phyloP scores from a whole-genome alignment of 1,284 basidiomycete genomes.

The Rhizopogon parksii region DNA sequence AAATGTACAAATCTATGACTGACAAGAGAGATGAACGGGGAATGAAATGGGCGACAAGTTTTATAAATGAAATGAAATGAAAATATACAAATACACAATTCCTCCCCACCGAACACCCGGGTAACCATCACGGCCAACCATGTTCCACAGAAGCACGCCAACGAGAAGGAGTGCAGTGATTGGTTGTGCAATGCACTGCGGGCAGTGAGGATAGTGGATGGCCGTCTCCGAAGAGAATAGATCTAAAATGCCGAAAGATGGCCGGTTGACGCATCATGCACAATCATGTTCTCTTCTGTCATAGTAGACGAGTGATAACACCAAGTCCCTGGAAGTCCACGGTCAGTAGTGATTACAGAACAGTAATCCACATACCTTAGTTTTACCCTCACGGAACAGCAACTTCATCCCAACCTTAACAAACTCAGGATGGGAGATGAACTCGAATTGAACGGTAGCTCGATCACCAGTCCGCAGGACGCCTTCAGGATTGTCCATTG shows the following conservation, averaged over 20 bases:
- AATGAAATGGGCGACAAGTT: neutral
- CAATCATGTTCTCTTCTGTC: conserved; percentile 1
- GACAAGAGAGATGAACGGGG: no score
- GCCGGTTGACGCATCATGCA: neutral
- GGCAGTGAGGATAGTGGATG: neutral
- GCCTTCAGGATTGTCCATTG: conserved; percentile 81
- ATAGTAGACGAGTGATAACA: conserved; percentile 36
- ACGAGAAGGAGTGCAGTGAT: no score
- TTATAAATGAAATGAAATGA: neutral
- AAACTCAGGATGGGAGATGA: conserved; percentile 85
- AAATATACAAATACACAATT: neutral
- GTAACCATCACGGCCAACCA: neutral
- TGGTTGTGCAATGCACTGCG: neutral
- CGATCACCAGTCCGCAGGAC: conserved; percentile 87
- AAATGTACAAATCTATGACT: no score
- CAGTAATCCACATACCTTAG: conserved; percentile 52
- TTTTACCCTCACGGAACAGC: conserved; percentile 88
- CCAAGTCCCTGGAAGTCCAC: conserved; percentile 32
- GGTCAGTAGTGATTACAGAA: neutral
- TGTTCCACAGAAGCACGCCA: no score
- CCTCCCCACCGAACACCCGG: no score
- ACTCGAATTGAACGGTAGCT: conserved; percentile 85
- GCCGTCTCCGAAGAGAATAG: neutral
- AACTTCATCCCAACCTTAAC: conserved; percentile 90
- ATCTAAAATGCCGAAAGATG: neutral